Base-by-base conservation (phyloP, 257 asterid genomes). In the Thymus quinquecostatus region DNA sequence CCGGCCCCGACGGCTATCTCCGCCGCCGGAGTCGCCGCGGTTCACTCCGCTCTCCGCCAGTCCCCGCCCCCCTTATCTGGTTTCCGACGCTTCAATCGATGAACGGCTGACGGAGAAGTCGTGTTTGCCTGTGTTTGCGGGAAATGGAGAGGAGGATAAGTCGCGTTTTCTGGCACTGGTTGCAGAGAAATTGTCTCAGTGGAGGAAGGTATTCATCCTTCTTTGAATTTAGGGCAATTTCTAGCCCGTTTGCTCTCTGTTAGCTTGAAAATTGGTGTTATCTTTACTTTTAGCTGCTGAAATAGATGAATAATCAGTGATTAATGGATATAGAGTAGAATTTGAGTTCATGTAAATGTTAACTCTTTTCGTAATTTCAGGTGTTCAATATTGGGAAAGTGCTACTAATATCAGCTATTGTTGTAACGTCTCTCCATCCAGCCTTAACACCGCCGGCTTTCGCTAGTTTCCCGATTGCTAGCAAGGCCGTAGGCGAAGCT, bases 371-470 rank as follows among this genome's bases (percentile, higher is more conserved):
- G 66, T 48, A 34, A 68, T 79, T 68, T 64, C 93, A 92, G 98
- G 96, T 72, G 40, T 62, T 85, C 64, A 82, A 82, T 49, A 72
- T 79, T 48, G 85, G 92, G 64, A 70, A 77, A 10, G 78, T 78
- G 21, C 55, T 82, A 33, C 66, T 93, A 40, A 64, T 93, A 41
- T 90, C 97, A 33, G 78, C 96, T 45, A 48, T 89, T 64, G 54
- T 84, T 30, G 58, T 82, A 59, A 51, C 87, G 27, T 64, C 85
- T 12, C 75, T 90, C 73, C 91, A 92, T 71, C 90, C 95, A 32
- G 61, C 83, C 32, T 36, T 80, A 2, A 95, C 71, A 8, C 75
- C 82, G 13, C 98, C 97, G 3, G 92, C 99, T 30, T 81, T 87
- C 32, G 97, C 98, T 45, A 85, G 83, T 80, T 76, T 91, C 65